Evolutionary conservation across 1,284 basidiomycete species (phyloP).

Genomic region (Rhodotorula mucilaginosa): DNA sequence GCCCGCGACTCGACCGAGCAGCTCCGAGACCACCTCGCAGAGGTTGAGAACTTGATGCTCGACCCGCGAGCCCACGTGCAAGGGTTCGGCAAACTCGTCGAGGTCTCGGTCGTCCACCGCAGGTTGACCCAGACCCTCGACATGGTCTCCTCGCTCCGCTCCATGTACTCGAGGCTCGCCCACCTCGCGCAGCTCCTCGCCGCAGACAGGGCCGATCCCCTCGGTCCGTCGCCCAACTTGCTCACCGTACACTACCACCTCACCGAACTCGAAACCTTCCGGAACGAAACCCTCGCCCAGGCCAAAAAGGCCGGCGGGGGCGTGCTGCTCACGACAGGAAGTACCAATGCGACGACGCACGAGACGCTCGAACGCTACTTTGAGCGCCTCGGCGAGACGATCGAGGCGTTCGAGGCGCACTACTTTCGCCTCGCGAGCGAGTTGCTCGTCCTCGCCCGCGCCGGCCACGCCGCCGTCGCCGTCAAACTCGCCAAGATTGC

Average conservation of each 20-base stretch:
- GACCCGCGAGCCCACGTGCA: constrained; percentile 68
- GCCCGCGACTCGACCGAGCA: constrained; percentile 62
- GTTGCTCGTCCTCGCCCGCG: constrained; percentile 74
- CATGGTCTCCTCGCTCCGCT: constrained; percentile 86
- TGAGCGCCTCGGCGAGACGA: constrained; percentile 72
- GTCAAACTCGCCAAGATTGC: constrained; percentile 91
- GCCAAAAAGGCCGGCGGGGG: constrained; percentile 62
- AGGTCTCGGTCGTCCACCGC: constrained; percentile 90
- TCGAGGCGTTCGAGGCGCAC: constrained; percentile 82
- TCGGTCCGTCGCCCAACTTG: constrained; percentile 81
- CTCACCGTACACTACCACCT: constrained; percentile 88
- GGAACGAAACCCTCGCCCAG: constrained; percentile 88
- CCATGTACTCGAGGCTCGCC: constrained; percentile 82
- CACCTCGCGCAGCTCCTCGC: constrained; percentile 74
- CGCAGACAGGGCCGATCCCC: constrained; percentile 65
- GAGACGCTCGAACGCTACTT: constrained; percentile 73
- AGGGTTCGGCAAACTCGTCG: constrained; percentile 85
- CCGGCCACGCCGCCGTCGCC: constrained; percentile 76
- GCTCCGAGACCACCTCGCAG: constrained; percentile 88
- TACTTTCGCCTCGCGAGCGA: constrained; percentile 73
- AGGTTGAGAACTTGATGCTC: constrained; percentile 71
- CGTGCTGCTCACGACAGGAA: constrained; percentile 52
- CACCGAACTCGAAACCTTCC: constrained; percentile 82
- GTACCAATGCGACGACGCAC: constrained; percentile 14
- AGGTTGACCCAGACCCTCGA: constrained; percentile 94